These are phyloP conservation scores for Helichrysum umbraculigerum DNA, from an alignment of 129 eudicot species.

Conservation along the genomic window DNA sequence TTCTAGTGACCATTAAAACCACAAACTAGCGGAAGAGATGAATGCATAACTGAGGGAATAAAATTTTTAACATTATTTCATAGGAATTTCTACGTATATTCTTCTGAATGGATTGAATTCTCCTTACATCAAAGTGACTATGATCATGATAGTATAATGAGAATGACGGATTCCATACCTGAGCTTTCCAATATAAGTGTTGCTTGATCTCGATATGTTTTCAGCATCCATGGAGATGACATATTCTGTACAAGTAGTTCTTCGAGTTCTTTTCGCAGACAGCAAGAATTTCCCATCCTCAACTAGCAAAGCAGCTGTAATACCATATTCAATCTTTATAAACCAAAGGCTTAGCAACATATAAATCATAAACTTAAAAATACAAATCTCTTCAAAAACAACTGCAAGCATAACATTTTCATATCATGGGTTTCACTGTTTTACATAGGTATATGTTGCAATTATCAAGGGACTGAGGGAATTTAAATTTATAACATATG, in stretches of 20 bases:
- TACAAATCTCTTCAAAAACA: background rate
- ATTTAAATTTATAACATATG: slow-evolving; percentile 10
- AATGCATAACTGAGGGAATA: background rate
- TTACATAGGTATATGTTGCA: background rate
- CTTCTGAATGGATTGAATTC: background rate
- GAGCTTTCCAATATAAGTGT: slow-evolving; percentile 82
- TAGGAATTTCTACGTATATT: background rate
- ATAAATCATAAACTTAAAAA: background rate
- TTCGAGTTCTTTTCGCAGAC: slow-evolving; percentile 86
- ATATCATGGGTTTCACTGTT: background rate
- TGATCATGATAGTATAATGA: background rate
- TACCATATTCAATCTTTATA: slow-evolving; percentile 7
- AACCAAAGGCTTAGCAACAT: slow-evolving; percentile 9
- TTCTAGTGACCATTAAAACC: background rate
- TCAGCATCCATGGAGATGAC: slow-evolving; percentile 91
- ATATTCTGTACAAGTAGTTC: slow-evolving; percentile 90
- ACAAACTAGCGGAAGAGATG: background rate
- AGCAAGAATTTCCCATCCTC: slow-evolving; percentile 88
- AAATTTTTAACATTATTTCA: background rate
- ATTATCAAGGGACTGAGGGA: background rate
- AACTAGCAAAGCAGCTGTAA: slow-evolving; percentile 78
- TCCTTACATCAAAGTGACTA: background rate
- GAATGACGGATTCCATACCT: slow-evolving; percentile 42
- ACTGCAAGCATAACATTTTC: background rate
- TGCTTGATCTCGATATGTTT: slow-evolving; percentile 84